Conservation (phyloP, 2,329 filamentous ascomycete genomes). For the Capronia americana region DNA sequence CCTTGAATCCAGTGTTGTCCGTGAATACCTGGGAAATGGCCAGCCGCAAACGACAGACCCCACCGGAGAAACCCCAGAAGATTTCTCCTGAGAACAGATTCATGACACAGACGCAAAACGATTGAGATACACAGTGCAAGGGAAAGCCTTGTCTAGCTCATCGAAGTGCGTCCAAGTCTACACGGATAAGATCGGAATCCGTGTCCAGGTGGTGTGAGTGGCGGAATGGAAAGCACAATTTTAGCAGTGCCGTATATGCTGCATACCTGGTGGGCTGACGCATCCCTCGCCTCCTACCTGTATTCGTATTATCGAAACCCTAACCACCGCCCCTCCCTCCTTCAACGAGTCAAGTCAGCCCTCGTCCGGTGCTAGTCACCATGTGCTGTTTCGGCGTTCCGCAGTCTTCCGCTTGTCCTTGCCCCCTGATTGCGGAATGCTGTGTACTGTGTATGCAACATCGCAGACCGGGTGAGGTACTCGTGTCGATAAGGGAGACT, state of each 20-base stretch:
- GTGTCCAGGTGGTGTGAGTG: conserved; percentile 25
- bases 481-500: neutral
- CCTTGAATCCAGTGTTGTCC: conserved; percentile 29
- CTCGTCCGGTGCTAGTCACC: neutral
- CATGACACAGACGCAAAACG: neutral
- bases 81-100: conserved; percentile 47
- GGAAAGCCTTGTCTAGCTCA: conserved; percentile 6
- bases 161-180: neutral
- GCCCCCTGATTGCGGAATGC: neutral
- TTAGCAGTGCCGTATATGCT: neutral
- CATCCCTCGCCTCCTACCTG: neutral
- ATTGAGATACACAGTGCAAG: neutral
- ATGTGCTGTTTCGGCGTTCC: conserved; percentile 9
- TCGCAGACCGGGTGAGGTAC: neutral
- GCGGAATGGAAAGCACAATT: conserved; percentile 6
- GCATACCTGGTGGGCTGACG: conserved; percentile 19
- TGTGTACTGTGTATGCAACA: too few relatives aligned
- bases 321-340: neutral
- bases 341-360: neutral
- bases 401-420: conserved; percentile 32
- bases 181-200: conserved; percentile 24
- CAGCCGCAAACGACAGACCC: conserved; percentile 35
- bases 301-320: neutral
- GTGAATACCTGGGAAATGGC: conserved; percentile 26
- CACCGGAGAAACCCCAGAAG: conserved; percentile 41